phyloP scores from a whole-genome alignment of 805 yeast species.

The Barnettozyma pratensis region DNA sequence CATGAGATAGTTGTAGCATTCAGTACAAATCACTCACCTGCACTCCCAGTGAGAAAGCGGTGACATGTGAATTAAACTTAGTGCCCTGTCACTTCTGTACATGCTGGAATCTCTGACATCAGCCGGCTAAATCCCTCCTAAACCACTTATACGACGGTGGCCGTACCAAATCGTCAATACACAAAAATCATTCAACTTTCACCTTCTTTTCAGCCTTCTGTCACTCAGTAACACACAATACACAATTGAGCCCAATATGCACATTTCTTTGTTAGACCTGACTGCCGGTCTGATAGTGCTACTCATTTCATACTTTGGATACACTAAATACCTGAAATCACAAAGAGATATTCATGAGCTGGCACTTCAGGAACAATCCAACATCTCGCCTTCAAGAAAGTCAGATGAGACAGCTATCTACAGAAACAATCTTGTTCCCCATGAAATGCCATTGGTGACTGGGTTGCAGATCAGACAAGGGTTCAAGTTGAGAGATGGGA shows the following conservation, averaged over 20 bases:
- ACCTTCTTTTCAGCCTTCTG: too few species aligned
- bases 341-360: slow-evolving; percentile 52
- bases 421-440: slow-evolving; percentile 70
- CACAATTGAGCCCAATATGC: neutral
- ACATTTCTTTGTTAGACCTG: neutral
- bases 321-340: slow-evolving; percentile 22
- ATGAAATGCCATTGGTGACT: slow-evolving; percentile 60
- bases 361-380: slow-evolving; percentile 60
- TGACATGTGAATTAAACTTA: too few species aligned
- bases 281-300: slow-evolving; percentile 42
- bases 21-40: too few species aligned
- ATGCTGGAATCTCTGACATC: too few species aligned
- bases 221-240: too few species aligned
- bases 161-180: too few species aligned
- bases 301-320: slow-evolving; percentile 20
- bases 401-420: slow-evolving; percentile 70
- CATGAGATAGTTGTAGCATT: too few species aligned
- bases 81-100: too few species aligned
- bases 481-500: slow-evolving; percentile 69
- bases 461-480: slow-evolving; percentile 64
- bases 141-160: too few species aligned
- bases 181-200: too few species aligned
- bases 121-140: too few species aligned
- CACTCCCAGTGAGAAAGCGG: too few species aligned
- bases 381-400: slow-evolving; percentile 57